Evolutionary conservation across 2,329 filamentous ascomycete species (phyloP), one percentile per base, ranked within the genome.

Genomic region (Cercospora beticola): DNA sequence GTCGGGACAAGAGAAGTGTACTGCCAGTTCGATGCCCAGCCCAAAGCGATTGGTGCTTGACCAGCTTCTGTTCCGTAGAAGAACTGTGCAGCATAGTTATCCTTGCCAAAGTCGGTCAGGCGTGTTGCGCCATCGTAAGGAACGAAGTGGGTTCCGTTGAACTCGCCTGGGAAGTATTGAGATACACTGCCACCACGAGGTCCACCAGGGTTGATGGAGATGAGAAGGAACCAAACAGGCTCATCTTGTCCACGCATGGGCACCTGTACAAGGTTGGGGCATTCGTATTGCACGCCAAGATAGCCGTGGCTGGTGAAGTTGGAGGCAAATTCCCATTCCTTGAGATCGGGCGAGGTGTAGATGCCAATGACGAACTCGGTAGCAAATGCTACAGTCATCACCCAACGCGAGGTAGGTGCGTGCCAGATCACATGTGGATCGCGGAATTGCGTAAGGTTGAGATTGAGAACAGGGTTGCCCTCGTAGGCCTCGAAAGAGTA

Each of bases 391-490:
- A 89, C 71, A 0, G 84, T 82, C 83, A 88, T 86, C 46, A 88
- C 84, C 88, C 88, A 90, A 18, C 82, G 78, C 52, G 83, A 75
- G 8, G 76, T 78, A 9, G 78, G 76, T 1, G 82, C 78, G 70
- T 89, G 85, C 81, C 87, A 86, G 56, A 88, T 81, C 1, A 90
- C 87, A 73, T 90, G 88, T 1, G 89, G 88, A 70, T 91, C 89
- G 26, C 89, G 86, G 79, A 90, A 90, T 70, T 88, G 83, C 5
- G 78, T 81, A 18, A 84, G 82, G 67, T 81, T 81, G 74, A 84
- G 84, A 70, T 82, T 77, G 54, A 91, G 85, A 16, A 90, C 86
- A 1, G 89, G 89, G 69, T 91, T 91, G 4, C 77, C 76, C 1
- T 80, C 79, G 69, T 90, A 91, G 49, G 86, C 85, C 57, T 82